Base-by-base conservation (phyloP, 192 early-diverging fungal species). In the Backusella psychrophila region DNA sequence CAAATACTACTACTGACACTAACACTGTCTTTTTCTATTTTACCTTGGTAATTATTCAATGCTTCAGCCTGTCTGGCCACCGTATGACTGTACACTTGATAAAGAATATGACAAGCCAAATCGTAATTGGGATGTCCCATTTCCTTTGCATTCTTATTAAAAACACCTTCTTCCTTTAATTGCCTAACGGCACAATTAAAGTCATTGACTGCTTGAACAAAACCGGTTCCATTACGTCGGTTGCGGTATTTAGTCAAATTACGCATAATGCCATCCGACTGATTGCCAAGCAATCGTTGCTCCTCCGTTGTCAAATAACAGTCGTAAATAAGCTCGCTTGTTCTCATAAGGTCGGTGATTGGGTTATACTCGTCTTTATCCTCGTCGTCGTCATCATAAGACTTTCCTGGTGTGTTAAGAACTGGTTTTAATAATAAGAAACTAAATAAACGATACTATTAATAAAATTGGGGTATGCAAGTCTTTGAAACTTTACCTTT, bases 81-180 rank as follows among this genome's bases (percentile, higher is more conserved):
- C 7, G 94, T 89, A 21, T 96, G 91, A 69, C 90, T 92, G 83
- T 98, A 98, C 0, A 92, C 87, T 84, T 99, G 96, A 77, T 94
- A 91, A 69, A 98, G 79, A 34, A 98, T 87, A 80, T 96, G 94
- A 41, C 90, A 84, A 8, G 97, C 92, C 66, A 98, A 83, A 26
- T 92, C 92, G 29, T 87, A 86, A 6, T 88, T 86, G 75, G 83
- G 72, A 74, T 77, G 75, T 46, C 75, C 67, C 65, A 85, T 80
- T 56, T 78, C 67, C 52, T 79, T 41, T 65, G 78, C 73, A 52
- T 73, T 63, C 36, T 76, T 74, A 63, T 69, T 53, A 46, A 83
- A 52, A 66, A 71, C 41, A 9, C 79, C 75, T 11, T 84, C 68
- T 56, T 83, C 76, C 75, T 90, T 80, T 53, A 91, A 42, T 68